Percentiles rank a stretch among this genome's conserved stretches.
phyloP scores from a whole-genome alignment of 2,329 filamentous ascomycete species.

The Monosporascus sp. region DNA sequence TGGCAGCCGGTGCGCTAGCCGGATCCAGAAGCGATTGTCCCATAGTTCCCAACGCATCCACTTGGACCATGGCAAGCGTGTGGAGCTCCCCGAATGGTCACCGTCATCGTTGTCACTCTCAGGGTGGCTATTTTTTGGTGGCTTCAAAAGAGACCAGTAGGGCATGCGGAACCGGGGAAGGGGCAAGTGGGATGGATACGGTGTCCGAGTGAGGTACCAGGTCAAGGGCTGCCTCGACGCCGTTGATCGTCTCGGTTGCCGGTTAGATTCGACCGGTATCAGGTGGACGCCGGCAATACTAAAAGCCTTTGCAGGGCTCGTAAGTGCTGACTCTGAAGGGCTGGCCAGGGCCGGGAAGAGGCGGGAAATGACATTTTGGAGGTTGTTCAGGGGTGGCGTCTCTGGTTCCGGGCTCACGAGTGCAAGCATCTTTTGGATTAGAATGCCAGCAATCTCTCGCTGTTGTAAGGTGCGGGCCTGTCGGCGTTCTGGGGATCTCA shows the following conservation, averaged over 20 bases:
- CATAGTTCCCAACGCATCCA: constrained; percentile 39
- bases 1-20: constrained; percentile 38
- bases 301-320: constrained; percentile 38
- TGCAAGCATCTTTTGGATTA: constrained; percentile 43
- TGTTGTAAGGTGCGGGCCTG: constrained; percentile 29
- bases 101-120: not conserved
- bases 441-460: constrained; percentile 39
- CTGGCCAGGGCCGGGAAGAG: constrained; percentile 42
- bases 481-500: constrained; percentile 13
- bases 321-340: constrained; percentile 5
- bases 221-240: constrained; percentile 11
- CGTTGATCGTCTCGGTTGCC: not conserved
- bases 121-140: no score
- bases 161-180: constrained; percentile 19
- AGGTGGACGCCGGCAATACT: constrained; percentile 44
- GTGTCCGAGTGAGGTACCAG: constrained; percentile 44
- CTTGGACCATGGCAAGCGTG: constrained; percentile 19
- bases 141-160: constrained; percentile 9
- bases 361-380: constrained; percentile 40
- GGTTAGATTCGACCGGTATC: constrained; percentile 28
- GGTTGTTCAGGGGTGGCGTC: constrained; percentile 35
- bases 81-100: not conserved
- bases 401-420: constrained; percentile 46
- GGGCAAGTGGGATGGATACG: constrained; percentile 37
- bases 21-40: constrained; percentile 60